Conservation (phyloP, 2,329 filamentous ascomycete species). For the Talaromyces piceae region DNA sequence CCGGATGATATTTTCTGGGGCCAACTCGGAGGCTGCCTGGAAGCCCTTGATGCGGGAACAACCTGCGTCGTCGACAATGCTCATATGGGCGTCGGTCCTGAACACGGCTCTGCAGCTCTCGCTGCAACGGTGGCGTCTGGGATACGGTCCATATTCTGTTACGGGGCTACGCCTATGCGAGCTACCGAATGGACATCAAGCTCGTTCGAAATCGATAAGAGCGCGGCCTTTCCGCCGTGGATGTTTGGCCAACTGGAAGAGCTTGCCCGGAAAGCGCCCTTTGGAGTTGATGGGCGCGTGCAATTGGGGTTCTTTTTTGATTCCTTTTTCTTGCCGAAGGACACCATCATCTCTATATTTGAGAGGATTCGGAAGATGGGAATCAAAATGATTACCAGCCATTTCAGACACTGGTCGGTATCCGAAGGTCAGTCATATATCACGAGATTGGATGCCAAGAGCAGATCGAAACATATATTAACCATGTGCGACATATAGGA, state of each 20-base stretch:
- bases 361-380: background rate
- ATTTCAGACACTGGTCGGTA: background rate
- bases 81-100: constrained; percentile 1
- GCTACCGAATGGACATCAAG: background rate
- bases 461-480: background rate
- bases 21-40: constrained; percentile 5
- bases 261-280: background rate
- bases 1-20: constrained; percentile 7
- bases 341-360: background rate
- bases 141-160: constrained; percentile 5
- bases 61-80: constrained; percentile 8
- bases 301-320: background rate
- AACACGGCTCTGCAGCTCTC: background rate
- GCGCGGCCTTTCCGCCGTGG: background rate
- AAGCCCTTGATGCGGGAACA: constrained; percentile 1
- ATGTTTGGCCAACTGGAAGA: background rate
- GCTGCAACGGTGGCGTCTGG: constrained; percentile 2
- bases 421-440: background rate
- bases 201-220: background rate
- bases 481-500: background rate
- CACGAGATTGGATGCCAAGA: background rate
- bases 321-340: background rate
- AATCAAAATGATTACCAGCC: constrained; percentile 2
- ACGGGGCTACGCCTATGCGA: background rate
- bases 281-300: background rate